Evolutionary conservation across 2,329 filamentous ascomycete genomes (phyloP).

Genomic region (Neonectria neomacrospora): DNA sequence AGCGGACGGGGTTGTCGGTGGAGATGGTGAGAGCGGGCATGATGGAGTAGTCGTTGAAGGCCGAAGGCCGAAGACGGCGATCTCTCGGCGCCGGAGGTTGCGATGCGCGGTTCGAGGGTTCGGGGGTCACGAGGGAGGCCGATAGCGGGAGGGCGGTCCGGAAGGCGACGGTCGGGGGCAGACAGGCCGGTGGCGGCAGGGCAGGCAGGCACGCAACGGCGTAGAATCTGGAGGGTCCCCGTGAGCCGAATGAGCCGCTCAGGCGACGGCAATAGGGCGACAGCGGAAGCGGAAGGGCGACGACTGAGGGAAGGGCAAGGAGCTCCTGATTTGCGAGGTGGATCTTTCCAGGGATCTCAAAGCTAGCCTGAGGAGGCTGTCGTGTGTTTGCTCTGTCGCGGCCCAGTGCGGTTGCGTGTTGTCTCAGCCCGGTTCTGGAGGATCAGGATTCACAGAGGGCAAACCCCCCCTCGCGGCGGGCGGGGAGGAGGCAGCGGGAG

Average conservation of each 20-base stretch:
- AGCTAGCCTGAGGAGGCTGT: neutral
- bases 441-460: neutral
- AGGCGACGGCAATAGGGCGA: neutral
- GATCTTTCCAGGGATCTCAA: no score
- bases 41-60: conserved; percentile 13
- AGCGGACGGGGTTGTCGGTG: conserved; percentile 42
- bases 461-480: neutral
- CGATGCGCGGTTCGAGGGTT: conserved; percentile 22
- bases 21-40: conserved; percentile 50
- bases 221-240: neutral
- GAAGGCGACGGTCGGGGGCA: conserved; percentile 14
- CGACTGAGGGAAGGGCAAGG: neutral
- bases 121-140: conserved; percentile 23
- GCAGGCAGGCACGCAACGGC: conserved; percentile 10
- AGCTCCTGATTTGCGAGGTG: neutral
- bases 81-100: conserved; percentile 1
- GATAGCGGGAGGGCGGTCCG: conserved; percentile 29
- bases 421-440: neutral
- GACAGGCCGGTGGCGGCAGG: conserved; percentile 4
- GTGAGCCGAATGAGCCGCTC: neutral
- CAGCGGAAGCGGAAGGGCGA: neutral
- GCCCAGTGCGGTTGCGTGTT: neutral
- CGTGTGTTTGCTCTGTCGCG: neutral
- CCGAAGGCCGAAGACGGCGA: neutral
- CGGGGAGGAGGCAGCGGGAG: neutral